Base-by-base conservation (phyloP, 2,329 filamentous ascomycete species). In the Beauveria scarabaeidicola region DNA sequence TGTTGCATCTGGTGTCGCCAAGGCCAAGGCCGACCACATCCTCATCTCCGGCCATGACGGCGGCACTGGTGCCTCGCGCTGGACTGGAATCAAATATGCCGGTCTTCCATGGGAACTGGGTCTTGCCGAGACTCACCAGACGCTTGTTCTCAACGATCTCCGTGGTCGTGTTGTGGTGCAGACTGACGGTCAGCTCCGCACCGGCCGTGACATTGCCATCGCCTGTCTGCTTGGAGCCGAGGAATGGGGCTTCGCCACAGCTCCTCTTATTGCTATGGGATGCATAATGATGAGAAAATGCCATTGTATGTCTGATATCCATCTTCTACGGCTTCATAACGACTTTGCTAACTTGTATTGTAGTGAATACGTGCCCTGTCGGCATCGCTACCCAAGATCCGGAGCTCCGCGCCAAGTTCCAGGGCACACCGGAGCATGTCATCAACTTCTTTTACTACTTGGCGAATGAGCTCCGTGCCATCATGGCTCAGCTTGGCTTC, bases 401-500 rank as follows among this genome's bases (percentile, higher is more conserved):
- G n/a, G 89, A 93, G 71, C 82, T 97, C 2, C 85, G 93, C 62
- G 89, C 92, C 81, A 97, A 97, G 77, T 97, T 97, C 75, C 81
- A 86, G 66, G 93, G 93, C 63, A 92, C 90, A 1, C 92, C 93
- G 11, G 93, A 97, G 77, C 91, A 97, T 67, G 92, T 96, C 61
- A 97, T 97, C 75, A 97, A 97, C 81, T 97, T 97, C 81, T 96
- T 96, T 78, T 97, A 97, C 78, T 97, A 97, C 69, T 82, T 97
- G 56, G 89, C 93, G 66, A 97, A 97, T 70, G 93, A 97, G 78
- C 84, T 97, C 61, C 88, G 93, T 70, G 91, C 92, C 40, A 96
- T 97, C 75, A 97, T 97, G 93, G 92, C 93, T 54, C 91, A 89
- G 76, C 85, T 97, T 68, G 93, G 93, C 66, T 91, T 96, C 84